Evolutionary conservation across 208 protist genomes (phyloP), one percentile per base, ranked within the genome.

Genomic region (Zelonia costaricensis): DNA sequence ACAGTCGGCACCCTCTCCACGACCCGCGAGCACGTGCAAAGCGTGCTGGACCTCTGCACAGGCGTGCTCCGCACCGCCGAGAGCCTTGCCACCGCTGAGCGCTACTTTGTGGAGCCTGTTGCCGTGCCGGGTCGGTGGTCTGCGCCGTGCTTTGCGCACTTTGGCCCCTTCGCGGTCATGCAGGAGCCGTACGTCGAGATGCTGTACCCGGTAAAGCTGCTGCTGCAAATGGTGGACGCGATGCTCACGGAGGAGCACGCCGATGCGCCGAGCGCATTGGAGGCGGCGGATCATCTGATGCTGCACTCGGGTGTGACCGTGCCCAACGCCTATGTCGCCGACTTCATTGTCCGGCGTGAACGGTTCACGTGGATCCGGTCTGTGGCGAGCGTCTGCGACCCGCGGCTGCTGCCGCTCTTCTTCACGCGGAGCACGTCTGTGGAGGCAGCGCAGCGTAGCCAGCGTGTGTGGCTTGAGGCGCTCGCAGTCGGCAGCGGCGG

Each of bases 11-110:
- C 67, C 4, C 39, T 86, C 38, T 36, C 47, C 5, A 35, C 44
- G 6, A 69, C 49, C 6, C 46, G 48, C 33, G 54, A 56, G 38
- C 35, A 74, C 22, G 62, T 74, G 13, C 85, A 92, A 66, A 58
- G 74, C 28, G 49, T 92, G 43, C 48, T 80, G 3, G 82, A 92
- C 48, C 64, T 92, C 31, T 80, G 68, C 69, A 76, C 70, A 36
- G 82, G 85, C 7, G 62, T 74, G 27, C 78, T 76, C 43, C 65
- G 52, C 46, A 57, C 70, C 13, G 43, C 44, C 36, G 60, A 76
- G 18, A 73, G 54, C 51, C 55, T 78, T n/a, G 23, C 52, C 23
- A 28, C 61, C 1, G 62, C 57, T 4, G 48, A 64, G 42, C 30
- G 30, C 7, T 56, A 74, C 38, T 69, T 69, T 35, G 52, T 39